Conservation (phyloP, 192 early-diverging fungal genomes). For the Entomortierella parvispora region DNA sequence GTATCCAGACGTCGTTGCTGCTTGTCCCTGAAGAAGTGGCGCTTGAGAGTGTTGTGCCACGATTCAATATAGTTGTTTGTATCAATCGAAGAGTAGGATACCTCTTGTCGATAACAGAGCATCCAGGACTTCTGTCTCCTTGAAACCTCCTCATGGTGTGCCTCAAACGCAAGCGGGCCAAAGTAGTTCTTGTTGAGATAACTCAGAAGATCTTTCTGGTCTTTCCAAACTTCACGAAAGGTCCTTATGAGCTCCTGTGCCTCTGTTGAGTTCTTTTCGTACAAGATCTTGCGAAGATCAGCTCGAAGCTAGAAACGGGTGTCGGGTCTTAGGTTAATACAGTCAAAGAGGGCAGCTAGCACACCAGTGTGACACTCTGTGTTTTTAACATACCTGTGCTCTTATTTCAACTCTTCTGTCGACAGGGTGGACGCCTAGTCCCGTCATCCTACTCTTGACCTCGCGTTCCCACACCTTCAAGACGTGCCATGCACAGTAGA, state of each 20-base stretch:
- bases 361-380: no score
- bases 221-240: not conserved
- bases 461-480: constrained; percentile 9
- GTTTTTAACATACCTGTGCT: no score
- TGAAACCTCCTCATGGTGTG: no score
- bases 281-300: constrained; percentile 4
- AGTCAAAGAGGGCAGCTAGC: no score
- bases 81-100: constrained; percentile 10
- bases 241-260: not conserved
- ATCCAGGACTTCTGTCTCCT: constrained; percentile 27
- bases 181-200: constrained; percentile 23
- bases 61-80: constrained; percentile 21
- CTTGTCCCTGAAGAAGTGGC: constrained; percentile 13
- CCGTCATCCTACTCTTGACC: not conserved
- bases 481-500: constrained; percentile 29
- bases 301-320: not conserved
- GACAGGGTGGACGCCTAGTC: not conserved
- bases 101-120: constrained; percentile 10
- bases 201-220: not conserved
- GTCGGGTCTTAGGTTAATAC: no score
- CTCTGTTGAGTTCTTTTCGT: not conserved
- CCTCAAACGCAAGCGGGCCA: not conserved
- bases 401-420: not conserved
- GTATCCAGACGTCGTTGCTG: constrained; percentile 14
- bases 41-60: constrained; percentile 12